These are phyloP conservation scores for Wickerhamomyces ciferrii DNA, from an alignment of 805 yeast species.

Conservation along the genomic window DNA sequence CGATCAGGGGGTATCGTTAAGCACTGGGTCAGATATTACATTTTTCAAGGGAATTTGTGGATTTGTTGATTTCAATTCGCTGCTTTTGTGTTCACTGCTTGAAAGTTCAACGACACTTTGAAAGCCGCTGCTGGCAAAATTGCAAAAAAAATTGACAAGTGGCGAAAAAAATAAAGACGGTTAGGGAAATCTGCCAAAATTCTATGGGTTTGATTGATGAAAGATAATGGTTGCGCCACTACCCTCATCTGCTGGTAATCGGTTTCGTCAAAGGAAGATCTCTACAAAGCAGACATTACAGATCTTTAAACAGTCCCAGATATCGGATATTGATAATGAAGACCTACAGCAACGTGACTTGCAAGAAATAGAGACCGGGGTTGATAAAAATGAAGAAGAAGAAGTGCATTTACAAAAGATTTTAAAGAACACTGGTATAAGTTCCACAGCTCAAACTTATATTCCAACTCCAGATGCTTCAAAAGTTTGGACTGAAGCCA, in stretches of 20 bases:
- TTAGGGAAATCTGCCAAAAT: not conserved
- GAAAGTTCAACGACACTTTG: not conserved
- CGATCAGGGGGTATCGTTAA: not conserved
- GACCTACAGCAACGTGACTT: constrained; percentile 75
- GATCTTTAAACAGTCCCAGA: constrained; percentile 69
- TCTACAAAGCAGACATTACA: constrained; percentile 85
- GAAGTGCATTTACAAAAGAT: constrained; percentile 94
- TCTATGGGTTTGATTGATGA: not conserved
- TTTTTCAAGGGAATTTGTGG: not conserved
- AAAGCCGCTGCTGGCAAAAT: not conserved
- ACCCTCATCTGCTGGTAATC: constrained; percentile 20
- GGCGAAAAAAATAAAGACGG: too few relatives aligned
- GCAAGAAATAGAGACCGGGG: constrained; percentile 93
- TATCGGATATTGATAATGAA: constrained; percentile 74
- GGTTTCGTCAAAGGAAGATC: constrained; percentile 93
- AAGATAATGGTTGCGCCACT: constrained; percentile 1
- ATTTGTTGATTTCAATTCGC: not conserved
- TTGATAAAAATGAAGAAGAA: constrained; percentile 95
- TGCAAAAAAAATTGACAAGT: not conserved
- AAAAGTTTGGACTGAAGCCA: constrained; percentile 71
- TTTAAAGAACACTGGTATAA: constrained; percentile 71
- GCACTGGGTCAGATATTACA: not conserved
- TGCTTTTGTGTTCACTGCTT: not conserved
- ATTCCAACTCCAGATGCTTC: constrained; percentile 98
- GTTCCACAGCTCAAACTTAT: constrained; percentile 47